Evolutionary conservation across 305 asterid genomes (phyloP).

Genomic region (Fraxinus albicans): DNA sequence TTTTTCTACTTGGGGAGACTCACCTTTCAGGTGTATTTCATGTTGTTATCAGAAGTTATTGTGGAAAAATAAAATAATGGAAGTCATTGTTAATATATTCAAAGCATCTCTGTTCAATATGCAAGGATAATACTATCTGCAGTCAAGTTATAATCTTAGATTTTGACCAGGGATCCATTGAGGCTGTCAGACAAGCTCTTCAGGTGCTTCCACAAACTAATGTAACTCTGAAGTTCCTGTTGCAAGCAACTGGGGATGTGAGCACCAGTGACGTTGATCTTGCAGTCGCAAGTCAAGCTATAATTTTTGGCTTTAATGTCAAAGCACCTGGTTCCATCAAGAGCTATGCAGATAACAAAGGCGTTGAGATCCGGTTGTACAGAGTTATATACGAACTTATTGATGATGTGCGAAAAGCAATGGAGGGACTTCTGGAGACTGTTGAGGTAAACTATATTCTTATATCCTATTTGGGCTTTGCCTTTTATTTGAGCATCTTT

Average conservation of each 20-base stretch:
- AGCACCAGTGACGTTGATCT: slow-evolving; percentile 88
- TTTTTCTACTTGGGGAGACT: background rate
- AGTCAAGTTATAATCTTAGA: slow-evolving; percentile 23
- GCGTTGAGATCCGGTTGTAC: slow-evolving; percentile 79
- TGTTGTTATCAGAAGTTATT: background rate
- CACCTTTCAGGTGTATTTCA: background rate
- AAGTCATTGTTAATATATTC: background rate
- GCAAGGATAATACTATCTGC: background rate
- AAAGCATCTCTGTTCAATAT: background rate
- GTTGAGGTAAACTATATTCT: slow-evolving; percentile 66
- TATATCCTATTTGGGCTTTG: background rate
- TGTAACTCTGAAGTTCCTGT: slow-evolving; percentile 85
- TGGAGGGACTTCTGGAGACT: slow-evolving; percentile 93
- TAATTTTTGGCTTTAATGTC: slow-evolving; percentile 89
- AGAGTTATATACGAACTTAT: slow-evolving; percentile 91
- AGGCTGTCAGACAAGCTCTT: slow-evolving; percentile 90
- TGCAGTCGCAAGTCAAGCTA: slow-evolving; percentile 86
- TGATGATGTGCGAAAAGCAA: slow-evolving; percentile 87
- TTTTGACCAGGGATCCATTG: slow-evolving; percentile 79
- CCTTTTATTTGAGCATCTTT: background rate
- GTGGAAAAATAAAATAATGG: background rate
- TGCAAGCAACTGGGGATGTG: slow-evolving; percentile 94
- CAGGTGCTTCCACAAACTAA: slow-evolving; percentile 91
- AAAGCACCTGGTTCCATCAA: slow-evolving; percentile 79
- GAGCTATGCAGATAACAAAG: slow-evolving; percentile 67